These are phyloP conservation scores for Zanthoxylum bungeanum DNA, from an alignment of 345 rosid species.

Conservation along the genomic window DNA sequence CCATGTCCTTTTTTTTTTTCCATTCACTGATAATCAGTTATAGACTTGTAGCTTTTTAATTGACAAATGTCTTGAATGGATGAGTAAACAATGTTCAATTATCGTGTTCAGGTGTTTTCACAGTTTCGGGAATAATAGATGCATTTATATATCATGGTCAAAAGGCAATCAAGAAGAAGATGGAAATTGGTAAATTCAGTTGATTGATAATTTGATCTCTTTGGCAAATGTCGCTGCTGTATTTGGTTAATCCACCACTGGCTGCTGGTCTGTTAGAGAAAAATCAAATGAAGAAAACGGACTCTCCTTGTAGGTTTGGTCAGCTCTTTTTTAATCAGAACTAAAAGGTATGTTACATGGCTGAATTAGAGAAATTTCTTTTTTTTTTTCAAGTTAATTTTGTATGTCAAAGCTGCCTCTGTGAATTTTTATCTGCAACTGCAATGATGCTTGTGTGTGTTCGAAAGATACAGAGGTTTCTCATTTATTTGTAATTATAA, in stretches of 20 bases:
- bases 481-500: not conserved
- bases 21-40: not conserved
- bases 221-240: not conserved
- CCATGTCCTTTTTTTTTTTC: not conserved
- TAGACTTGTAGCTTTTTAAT: not conserved
- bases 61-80: not conserved
- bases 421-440: conserved; percentile 9
- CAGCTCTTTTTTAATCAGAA: not conserved
- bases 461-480: not conserved
- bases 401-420: conserved; percentile 9
- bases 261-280: conserved; percentile 6
- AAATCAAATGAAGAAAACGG: not conserved
- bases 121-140: conserved; percentile 89
- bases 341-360: conserved; percentile 7
- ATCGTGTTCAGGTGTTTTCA: conserved; percentile 65
- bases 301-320: not conserved
- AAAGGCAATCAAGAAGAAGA: conserved; percentile 93
- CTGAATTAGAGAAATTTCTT: conserved; percentile 18
- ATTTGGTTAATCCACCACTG: conserved; percentile 2
- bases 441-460: conserved; percentile 5
- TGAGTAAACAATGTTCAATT: conserved; percentile 8
- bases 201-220: conserved; percentile 34
- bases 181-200: conserved; percentile 85
- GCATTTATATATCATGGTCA: conserved; percentile 89
- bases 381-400: too few relatives aligned